Conservation (phyloP, 1,284 basidiomycete genomes). For the Quambalaria eucalypti region DNA sequence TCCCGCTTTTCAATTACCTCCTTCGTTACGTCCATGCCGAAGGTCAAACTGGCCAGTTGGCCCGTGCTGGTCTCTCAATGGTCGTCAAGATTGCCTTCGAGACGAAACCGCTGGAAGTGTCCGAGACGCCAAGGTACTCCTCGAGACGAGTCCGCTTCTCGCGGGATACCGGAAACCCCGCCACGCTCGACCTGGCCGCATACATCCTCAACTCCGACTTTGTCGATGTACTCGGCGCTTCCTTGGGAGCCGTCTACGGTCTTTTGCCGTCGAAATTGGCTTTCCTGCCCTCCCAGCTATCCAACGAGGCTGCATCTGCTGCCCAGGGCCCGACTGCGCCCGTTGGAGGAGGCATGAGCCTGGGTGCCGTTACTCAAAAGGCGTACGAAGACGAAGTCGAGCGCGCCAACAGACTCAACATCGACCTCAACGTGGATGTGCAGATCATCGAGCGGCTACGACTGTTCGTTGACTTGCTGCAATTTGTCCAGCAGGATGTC, state of each 20-base stretch:
- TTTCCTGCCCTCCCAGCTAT: conserved; percentile 9
- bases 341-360: conserved; percentile 49
- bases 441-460: not conserved
- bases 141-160: not conserved
- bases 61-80: conserved; percentile 80
- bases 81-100: conserved; percentile 66
- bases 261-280: conserved; percentile 75
- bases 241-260: conserved; percentile 85
- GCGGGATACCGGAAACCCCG: not conserved
- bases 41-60: conserved; percentile 84
- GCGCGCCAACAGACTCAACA: conserved; percentile 55
- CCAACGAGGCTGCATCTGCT: not conserved
- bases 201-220: conserved; percentile 93
- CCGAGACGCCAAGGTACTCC: not conserved
- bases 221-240: conserved; percentile 87
- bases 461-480: conserved; percentile 66
- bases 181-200: conserved; percentile 62
- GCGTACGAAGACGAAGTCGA: conserved; percentile 54
- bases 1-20: conserved; percentile 70
- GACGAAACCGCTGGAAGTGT: not conserved
- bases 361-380: conserved; percentile 36
- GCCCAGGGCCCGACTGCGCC: no score
- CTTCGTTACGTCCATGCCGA: conserved; percentile 90
- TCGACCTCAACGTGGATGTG: conserved; percentile 12
- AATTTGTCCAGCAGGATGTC: conserved; percentile 72